Evolutionary conservation across 768 basidiomycete species (phyloP).

Genomic region (Leccinum ochraceum): DNA sequence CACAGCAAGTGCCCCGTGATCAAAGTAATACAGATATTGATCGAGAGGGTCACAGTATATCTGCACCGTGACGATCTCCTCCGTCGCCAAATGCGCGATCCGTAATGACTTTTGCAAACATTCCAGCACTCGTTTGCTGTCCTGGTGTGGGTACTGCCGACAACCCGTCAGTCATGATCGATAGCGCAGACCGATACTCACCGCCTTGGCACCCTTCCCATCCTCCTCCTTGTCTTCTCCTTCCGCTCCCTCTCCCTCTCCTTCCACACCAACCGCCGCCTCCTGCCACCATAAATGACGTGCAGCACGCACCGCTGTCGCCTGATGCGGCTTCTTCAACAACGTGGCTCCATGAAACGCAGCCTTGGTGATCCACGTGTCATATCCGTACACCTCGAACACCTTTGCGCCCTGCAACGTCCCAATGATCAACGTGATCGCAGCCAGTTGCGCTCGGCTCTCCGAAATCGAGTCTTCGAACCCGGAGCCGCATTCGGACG

Average conservation of each 20-base stretch:
- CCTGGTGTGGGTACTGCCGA: neutral
- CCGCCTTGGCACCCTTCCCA: constrained; percentile 31
- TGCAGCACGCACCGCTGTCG: constrained; percentile 90
- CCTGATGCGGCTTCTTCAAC: constrained; percentile 98
- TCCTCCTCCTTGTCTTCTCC: constrained; percentile 33
- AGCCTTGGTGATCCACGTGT: constrained; percentile 98
- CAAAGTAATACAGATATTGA: no score
- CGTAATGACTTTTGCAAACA: neutral
- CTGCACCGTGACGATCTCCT: no score
- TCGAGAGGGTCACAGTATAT: no score
- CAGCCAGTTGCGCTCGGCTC: constrained; percentile 91
- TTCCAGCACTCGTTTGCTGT: neutral
- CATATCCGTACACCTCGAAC: constrained; percentile 95
- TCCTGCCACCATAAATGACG: constrained; percentile 99
- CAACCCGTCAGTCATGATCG: neutral
- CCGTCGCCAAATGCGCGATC: no score
- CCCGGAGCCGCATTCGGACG: constrained; percentile 90
- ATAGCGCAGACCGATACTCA: neutral
- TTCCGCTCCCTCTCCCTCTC: constrained; percentile 24
- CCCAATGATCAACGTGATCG: constrained; percentile 94
- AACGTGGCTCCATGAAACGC: constrained; percentile 85
- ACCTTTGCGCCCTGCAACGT: constrained; percentile 86
- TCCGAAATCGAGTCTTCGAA: constrained; percentile 97
- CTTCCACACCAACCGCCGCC: constrained; percentile 42
- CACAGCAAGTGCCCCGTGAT: no score